phyloP scores from a whole-genome alignment of 495 filamentous ascomycete genomes.

The Copromyces sp. region DNA sequence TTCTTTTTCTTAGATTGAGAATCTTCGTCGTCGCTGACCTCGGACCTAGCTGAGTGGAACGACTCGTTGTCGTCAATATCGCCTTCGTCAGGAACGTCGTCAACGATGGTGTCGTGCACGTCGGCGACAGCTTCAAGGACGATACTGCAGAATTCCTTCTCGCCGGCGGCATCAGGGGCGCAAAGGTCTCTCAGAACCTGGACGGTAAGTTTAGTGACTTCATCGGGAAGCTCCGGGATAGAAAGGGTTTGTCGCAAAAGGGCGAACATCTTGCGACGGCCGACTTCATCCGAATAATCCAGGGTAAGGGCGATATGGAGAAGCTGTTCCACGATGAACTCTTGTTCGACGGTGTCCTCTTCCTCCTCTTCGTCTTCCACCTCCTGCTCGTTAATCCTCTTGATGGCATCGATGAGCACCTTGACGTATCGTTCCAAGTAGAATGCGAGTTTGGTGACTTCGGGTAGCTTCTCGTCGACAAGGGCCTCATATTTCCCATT shows the following conservation, averaged over 20 bases:
- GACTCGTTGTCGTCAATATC: slow-evolving; percentile 67
- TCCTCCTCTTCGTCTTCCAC: slow-evolving; percentile 53
- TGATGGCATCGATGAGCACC: slow-evolving; percentile 58
- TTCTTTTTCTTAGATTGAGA: slow-evolving; percentile 43
- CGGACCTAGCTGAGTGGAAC: slow-evolving; percentile 83
- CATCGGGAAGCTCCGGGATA: slow-evolving; percentile 79
- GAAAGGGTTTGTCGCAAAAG: slow-evolving; percentile 76
- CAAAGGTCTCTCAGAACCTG: slow-evolving; percentile 74
- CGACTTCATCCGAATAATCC: slow-evolving; percentile 93
- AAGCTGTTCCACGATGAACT: slow-evolving; percentile 92
- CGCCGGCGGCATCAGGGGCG: slow-evolving; percentile 64
- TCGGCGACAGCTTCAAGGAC: slow-evolving; percentile 91
- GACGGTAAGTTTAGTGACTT: slow-evolving; percentile 79
- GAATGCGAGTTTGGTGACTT: slow-evolving; percentile 80
- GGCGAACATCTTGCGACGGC: slow-evolving; percentile 87
- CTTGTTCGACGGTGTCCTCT: slow-evolving; percentile 71
- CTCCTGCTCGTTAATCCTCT: slow-evolving; percentile 43
- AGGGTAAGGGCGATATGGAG: slow-evolving; percentile 83
- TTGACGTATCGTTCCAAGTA: slow-evolving; percentile 72
- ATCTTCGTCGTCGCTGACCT: slow-evolving; percentile 54
- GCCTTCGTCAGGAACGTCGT: slow-evolving; percentile 32
- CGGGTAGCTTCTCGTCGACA: slow-evolving; percentile 86
- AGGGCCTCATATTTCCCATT: slow-evolving; percentile 60
- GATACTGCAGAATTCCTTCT: slow-evolving; percentile 87
- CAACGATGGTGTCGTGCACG: slow-evolving; percentile 81